Base-by-base conservation (phyloP, 768 basidiomycete genomes). In the Boletus huronensis region DNA sequence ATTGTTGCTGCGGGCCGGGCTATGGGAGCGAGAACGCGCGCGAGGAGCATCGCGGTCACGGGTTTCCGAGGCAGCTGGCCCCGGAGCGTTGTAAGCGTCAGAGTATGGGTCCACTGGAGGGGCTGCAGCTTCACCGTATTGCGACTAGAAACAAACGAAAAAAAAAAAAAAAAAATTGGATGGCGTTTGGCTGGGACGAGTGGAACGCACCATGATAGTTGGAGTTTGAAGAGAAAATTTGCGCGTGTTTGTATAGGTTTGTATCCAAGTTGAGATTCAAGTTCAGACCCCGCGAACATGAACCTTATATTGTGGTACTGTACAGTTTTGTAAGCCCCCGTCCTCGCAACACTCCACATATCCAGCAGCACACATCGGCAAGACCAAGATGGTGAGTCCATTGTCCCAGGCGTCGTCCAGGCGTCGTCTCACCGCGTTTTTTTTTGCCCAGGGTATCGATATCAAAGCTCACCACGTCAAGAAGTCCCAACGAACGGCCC, bases 381-480 rank as follows among this genome's bases (percentile, higher is more conserved):
- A 82, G 76, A 79, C 79, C 79, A 86, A 84, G 79, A 90, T 90
- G 89, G 88, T 90, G 81, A 86, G 87, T 76, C 76, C 79, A 74
- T 67, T 69, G 75, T 79, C 62, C 64, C 55, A 60, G 55, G 50
- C 63, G 64, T 62, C 60, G 66, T 58, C 61, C 45, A 63, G 48
- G 43, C 28, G 46, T 41, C 47, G 52, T 62, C 49, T 63, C 43
- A 70, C 39, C 43, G 49, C 23, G 25, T 34, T 41, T 1, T 39
- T 39, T 2, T 17, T 23, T 56, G 43, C 36, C 14, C 71, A 92
- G 94, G 94, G 93, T 87, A 96, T 97, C 77, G 94, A 97, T 79
- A 84, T 98, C 77, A 81, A 82, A 74, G 78, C 81, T 75, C 96
- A 98, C 82, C 96, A 99, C 86, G 95, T 97, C 86, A 96, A 90